Base-by-base conservation (phyloP, 345 rosid genomes). In the Euphorbia pulcherrima region DNA sequence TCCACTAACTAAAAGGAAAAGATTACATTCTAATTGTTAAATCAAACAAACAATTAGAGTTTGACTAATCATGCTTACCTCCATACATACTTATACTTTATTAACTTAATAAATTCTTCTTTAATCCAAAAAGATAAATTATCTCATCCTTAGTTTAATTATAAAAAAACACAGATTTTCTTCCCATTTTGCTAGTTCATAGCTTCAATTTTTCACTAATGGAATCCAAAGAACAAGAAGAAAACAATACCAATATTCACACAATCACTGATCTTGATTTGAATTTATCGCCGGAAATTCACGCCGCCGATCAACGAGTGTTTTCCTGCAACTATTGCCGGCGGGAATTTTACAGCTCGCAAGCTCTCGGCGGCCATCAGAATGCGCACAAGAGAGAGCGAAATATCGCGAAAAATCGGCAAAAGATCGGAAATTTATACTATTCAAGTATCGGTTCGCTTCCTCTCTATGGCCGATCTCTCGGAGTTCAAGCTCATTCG, bases 401-500 rank as follows among this genome's bases (percentile, higher is more conserved):
- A 24, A 73, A 23, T 7, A 8, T 73, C 23, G 76, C 76, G 2
- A 73, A 74, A 75, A 29, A 87, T 71, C 87, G 88, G 6, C 86
- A 81, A 62, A 81, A 79, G 53, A 79, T 84, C 64, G 82, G 74
- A 23, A 54, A 64, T 57, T 33, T 33, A 27, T 79, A 67, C 57
- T 73, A 65, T 39, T 59, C 85, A 7, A 81, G 81, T 79, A 69
- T 77, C 70, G 72, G 89, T 77, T 78, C 88, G 1, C 78, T 77
- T 51, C 84, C 92, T 16, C 78, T 85, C 62, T 82, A 83, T 30
- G 84, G 70, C 26, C 78, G 87, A 75, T 81, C 90, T 12, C 83
- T 88, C 26, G 92, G 90, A 57, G 78, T 88, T 68, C 88, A 85
- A 72, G 84, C 72, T 0, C 95, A 88, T 67, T 85, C 95, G 8